Evolutionary conservation across 2,329 filamentous ascomycete species (phyloP), one percentile per base, ranked within the genome.

Genomic region (Akanthomyces uredinophilus): DNA sequence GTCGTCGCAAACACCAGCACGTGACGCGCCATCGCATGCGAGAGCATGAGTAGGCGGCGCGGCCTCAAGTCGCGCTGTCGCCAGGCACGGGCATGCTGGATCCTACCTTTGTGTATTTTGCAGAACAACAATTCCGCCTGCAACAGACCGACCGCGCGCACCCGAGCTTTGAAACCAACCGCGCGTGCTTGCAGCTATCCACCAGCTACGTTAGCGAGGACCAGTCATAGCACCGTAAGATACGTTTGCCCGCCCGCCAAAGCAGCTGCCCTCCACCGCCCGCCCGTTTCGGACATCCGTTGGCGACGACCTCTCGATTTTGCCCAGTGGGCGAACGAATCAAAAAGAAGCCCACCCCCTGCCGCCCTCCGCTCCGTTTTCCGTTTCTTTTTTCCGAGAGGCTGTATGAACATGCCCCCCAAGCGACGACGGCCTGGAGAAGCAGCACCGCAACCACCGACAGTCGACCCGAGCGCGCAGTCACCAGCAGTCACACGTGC

Each of bases 391-490:
- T 13, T 44, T 32, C 37, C 14, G 46, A 35, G 60, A 29, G 43
- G 53, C 50, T 54, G 46, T 16, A 51, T 27, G 50, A 59, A 53
- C 22, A 75, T 75, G 74, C 70, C 74, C 65, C 67, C 68, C 65
- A 77, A 77, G 69, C 74, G 74, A 67, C 76, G 75, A 65, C 72
- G 69, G 65, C 69, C 68, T 53, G 68, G 70, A 65, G 69, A 73
- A 47, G 64, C 67, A 46, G 47, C 37, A 60, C 20, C 37, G 13
- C 52, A 43, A 11, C 56, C 27, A 52, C 39, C 59, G 52, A 49
- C 52, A 22, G 22, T 18, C 54, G 51, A 61, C 57, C 49, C 29
- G 32, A 41, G 46, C 18, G 39, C 39, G n/a, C 54, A 58, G 16
- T 29, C 64, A 29, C n/a, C 56, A 61, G 44, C 56, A 37, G 46